Evolutionary conservation across 345 rosid species (phyloP).

Genomic region (Eucalyptus sp.): DNA sequence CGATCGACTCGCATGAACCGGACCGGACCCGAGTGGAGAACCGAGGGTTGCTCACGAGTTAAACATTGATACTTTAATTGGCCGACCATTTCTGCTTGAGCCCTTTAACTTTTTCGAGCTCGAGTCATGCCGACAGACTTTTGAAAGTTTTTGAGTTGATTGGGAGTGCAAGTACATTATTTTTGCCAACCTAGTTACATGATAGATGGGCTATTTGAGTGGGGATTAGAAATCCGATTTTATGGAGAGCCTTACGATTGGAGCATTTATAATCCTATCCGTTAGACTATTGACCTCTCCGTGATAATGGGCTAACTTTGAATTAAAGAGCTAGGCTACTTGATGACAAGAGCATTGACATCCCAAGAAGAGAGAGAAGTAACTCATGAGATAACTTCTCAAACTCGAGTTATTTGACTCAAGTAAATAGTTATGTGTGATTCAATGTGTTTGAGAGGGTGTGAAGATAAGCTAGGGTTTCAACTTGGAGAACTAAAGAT

Average conservation of each 20-base stretch:
- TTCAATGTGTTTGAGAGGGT: neutral
- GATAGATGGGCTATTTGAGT: neutral
- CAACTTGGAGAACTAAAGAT: neutral
- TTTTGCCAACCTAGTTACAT: neutral
- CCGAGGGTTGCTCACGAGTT: neutral
- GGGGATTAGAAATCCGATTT: neutral
- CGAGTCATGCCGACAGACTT: neutral
- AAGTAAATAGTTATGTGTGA: neutral
- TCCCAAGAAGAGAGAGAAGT: neutral
- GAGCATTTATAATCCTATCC: neutral
- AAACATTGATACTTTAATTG: neutral
- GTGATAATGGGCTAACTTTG: neutral
- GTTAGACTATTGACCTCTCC: neutral
- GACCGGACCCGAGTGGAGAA: neutral
- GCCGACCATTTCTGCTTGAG: neutral
- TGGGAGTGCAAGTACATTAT: neutral
- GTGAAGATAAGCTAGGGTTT: neutral
- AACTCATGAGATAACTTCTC: neutral
- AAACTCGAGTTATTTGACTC: neutral
- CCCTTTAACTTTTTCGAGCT: neutral
- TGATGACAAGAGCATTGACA: neutral
- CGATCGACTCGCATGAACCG: neutral
- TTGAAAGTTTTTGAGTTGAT: neutral
- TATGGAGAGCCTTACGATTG: rapidly evolving
- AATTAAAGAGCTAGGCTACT: neutral